phyloP scores from a whole-genome alignment of 2,329 filamentous ascomycete species.

The Macrophomina phaseolina region DNA sequence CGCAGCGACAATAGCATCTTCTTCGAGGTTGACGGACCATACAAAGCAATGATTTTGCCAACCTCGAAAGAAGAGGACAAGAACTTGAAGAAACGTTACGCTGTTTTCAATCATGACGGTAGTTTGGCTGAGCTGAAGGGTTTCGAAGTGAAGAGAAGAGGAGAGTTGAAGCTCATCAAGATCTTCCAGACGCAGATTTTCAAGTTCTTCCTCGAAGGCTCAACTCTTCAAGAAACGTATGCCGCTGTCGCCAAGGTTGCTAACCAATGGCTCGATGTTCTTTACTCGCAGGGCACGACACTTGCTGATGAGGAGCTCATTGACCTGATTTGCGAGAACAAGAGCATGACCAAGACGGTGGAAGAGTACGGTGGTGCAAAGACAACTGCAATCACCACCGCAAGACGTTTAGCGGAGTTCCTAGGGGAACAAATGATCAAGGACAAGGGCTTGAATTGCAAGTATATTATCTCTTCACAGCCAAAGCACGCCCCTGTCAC shows the following conservation, averaged over 20 bases:
- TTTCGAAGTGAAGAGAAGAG: conserved; percentile 96
- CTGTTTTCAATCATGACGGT: conserved; percentile 98
- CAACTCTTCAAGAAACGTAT: conserved; percentile 87
- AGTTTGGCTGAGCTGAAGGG: conserved; percentile 94
- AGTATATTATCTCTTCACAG: conserved; percentile 93
- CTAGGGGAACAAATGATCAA: conserved; percentile 98
- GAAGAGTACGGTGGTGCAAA: conserved; percentile 97
- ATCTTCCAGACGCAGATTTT: conserved; percentile 99
- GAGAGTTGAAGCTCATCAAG: conserved; percentile 98
- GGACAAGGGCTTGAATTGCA: conserved; percentile 98
- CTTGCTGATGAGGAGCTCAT: conserved; percentile 96
- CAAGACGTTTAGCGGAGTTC: conserved; percentile 92
- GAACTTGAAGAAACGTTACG: conserved; percentile 98
- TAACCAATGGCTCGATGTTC: conserved; percentile 94
- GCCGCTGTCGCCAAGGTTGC: conserved; percentile 90
- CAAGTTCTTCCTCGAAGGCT: conserved; percentile 96
- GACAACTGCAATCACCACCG: conserved; percentile 98
- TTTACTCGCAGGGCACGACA: conserved; percentile 85
- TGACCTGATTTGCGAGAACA: conserved; percentile 99
- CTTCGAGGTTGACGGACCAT: conserved; percentile 98
- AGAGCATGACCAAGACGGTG: conserved; percentile 95
- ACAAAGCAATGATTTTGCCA: conserved; percentile 95
- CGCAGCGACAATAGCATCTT: conserved; percentile 99
- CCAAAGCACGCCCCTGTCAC: conserved; percentile 92
- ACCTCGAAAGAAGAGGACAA: conserved; percentile 99